Percentiles rank a stretch among this genome's conserved stretches.
Evolutionary conservation across 2,329 filamentous ascomycete genomes (phyloP).

Genomic region (Zymoseptoria brevis): DNA sequence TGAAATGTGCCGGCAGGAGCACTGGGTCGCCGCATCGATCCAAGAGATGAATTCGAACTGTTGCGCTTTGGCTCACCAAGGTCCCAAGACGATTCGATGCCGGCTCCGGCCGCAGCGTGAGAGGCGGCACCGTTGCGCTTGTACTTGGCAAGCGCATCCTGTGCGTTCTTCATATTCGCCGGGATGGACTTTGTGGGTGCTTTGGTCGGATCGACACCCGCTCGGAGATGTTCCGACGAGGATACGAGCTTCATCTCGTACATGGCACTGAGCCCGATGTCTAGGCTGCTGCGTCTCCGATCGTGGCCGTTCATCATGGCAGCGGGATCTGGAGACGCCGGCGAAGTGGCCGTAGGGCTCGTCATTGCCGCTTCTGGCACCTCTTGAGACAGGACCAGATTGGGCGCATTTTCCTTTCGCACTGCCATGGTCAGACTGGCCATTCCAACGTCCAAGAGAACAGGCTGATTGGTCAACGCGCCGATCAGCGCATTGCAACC

Average conservation of each 20-base stretch:
- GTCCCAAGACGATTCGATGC: constrained; percentile 13
- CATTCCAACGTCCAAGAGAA: constrained; percentile 81
- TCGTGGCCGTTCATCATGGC: constrained; percentile 19
- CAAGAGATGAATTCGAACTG: constrained; percentile 15
- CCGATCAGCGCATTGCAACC: constrained; percentile 94
- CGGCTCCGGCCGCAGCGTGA: constrained; percentile 12
- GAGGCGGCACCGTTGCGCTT: constrained; percentile 11
- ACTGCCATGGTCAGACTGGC: constrained; percentile 86
- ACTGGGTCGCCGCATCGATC: constrained; percentile 17
- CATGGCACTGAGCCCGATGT: constrained; percentile 44
- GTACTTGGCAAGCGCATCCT: constrained; percentile 14
- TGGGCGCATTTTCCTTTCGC: constrained; percentile 41
- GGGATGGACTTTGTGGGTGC: constrained; percentile 7
- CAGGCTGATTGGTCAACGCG: constrained; percentile 82
- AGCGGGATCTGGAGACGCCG: constrained; percentile 16
- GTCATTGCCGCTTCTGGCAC: not conserved
- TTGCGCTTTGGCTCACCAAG: constrained; percentile 18
- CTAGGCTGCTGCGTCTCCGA: constrained; percentile 34
- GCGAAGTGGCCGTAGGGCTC: not conserved
- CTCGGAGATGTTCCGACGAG: constrained; percentile 63
- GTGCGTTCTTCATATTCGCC: constrained; percentile 9
- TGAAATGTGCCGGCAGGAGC: constrained; percentile 15
- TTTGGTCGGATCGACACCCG: constrained; percentile 37
- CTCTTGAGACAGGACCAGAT: constrained; percentile 1
- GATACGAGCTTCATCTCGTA: constrained; percentile 71